Percentiles rank a stretch among this genome's conserved stretches.
Evolutionary conservation across 352 stramenopile genomes (phyloP).

Genomic region (Pythium aristosporum): DNA sequence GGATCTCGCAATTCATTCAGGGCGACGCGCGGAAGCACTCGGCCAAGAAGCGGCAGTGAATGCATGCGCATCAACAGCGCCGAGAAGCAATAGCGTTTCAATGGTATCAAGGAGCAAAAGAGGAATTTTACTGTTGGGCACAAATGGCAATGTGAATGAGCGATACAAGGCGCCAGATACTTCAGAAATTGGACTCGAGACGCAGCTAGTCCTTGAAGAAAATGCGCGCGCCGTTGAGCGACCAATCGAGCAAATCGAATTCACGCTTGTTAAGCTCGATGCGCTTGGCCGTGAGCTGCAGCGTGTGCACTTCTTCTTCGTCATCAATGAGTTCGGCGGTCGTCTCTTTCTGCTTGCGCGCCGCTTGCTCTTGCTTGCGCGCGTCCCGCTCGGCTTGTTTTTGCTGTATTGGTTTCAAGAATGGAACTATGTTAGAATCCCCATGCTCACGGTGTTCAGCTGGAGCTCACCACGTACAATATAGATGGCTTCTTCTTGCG

Average conservation of each 20-base stretch:
- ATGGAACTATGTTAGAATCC: not conserved
- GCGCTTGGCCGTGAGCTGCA: slow-evolving; percentile 86
- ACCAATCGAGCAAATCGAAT: slow-evolving; percentile 90
- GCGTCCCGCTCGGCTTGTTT: slow-evolving; percentile 82
- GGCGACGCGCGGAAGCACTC: slow-evolving; percentile 42
- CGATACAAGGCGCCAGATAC: not conserved
- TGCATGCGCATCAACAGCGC: not conserved
- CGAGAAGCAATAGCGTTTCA: not conserved
- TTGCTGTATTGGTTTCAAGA: slow-evolving; percentile 28
- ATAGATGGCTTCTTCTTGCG: slow-evolving; percentile 78
- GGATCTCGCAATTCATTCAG: slow-evolving; percentile 63
- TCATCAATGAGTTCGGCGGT: slow-evolving; percentile 84
- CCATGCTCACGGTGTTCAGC: not conserved
- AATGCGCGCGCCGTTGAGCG: slow-evolving; percentile 87
- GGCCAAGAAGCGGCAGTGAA: slow-evolving; percentile 67
- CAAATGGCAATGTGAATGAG: slow-evolving; percentile 8
- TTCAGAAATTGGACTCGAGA: not conserved
- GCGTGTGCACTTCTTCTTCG: slow-evolving; percentile 83
- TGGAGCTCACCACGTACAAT: slow-evolving; percentile 32
- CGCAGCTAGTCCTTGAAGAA: slow-evolving; percentile 88
- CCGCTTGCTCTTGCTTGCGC: slow-evolving; percentile 73
- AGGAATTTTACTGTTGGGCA: not conserved
- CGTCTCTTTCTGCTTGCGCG: slow-evolving; percentile 81
- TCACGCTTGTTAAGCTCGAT: slow-evolving; percentile 87
- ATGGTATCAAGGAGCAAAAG: not conserved